Percentiles rank a stretch among this genome's conserved stretches.
phyloP scores from a whole-genome alignment of 2,329 filamentous ascomycete species.

The Alternaria burnsii region DNA sequence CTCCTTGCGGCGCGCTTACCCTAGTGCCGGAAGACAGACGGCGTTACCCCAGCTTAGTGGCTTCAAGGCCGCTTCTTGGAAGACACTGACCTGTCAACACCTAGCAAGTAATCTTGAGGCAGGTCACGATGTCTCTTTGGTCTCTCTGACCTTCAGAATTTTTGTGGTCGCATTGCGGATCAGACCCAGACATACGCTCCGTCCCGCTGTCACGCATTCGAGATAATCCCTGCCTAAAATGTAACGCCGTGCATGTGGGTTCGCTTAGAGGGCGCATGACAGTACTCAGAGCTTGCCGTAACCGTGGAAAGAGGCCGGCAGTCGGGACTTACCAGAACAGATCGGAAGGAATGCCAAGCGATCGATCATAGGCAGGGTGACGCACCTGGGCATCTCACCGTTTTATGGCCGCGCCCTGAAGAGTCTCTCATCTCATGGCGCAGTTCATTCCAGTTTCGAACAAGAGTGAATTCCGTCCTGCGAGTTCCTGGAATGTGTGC shows the following conservation, averaged over 20 bases:
- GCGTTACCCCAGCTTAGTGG: background rate
- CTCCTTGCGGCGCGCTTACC: background rate
- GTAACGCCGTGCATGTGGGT: slow-evolving; percentile 3
- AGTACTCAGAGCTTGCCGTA: background rate
- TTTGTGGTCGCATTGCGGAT: background rate
- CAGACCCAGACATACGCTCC: background rate
- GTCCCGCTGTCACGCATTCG: background rate
- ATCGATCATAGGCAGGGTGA: background rate
- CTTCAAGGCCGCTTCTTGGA: background rate
- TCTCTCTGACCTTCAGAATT: background rate
- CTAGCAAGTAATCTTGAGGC: background rate
- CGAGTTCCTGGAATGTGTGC: background rate
- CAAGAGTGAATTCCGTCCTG: background rate
- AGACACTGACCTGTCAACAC: slow-evolving; percentile 1
- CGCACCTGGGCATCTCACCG: background rate
- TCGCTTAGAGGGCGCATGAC: slow-evolving; percentile 5
- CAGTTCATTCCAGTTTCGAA: background rate
- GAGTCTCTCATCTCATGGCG: background rate
- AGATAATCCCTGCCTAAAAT: background rate
- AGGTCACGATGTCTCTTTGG: background rate
- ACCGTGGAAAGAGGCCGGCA: background rate
- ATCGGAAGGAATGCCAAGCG: background rate
- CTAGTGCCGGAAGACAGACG: slow-evolving; percentile 5
- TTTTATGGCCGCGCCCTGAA: background rate
- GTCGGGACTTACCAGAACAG: background rate